Evolutionary conservation across 352 stramenopile species (phyloP).

Genomic region (Saprolegnia diclina): DNA sequence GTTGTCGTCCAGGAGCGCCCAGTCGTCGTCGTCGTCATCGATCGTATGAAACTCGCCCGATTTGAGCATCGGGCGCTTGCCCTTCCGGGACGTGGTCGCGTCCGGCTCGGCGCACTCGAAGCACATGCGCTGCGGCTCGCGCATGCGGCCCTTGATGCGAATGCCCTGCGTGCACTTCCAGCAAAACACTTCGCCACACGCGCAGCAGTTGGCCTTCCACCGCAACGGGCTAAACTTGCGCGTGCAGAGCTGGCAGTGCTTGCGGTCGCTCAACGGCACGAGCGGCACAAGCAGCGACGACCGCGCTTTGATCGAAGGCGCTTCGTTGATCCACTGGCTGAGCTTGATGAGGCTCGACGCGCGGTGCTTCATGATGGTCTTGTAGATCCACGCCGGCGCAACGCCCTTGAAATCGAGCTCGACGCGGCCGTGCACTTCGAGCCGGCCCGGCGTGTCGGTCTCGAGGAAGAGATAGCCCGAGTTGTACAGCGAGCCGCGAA

Average conservation of each 20-base stretch:
- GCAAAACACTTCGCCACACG: slow-evolving; percentile 10
- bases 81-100: neutral
- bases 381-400: slow-evolving; percentile 6
- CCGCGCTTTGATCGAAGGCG: neutral
- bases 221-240: slow-evolving; percentile 8
- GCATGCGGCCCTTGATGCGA: neutral
- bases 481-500: slow-evolving; percentile 8
- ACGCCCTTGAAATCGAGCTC: slow-evolving; percentile 8
- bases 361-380: slow-evolving; percentile 13
- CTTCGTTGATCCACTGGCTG: slow-evolving; percentile 13
- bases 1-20: neutral
- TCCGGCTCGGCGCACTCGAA: slow-evolving; percentile 6
- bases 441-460: slow-evolving; percentile 7
- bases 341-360: slow-evolving; percentile 5
- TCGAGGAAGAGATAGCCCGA: slow-evolving; percentile 17
- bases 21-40: neutral
- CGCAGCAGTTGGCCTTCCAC: slow-evolving; percentile 16
- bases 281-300: neutral
- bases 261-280: neutral
- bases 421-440: neutral
- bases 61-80: neutral
- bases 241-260: slow-evolving; percentile 14
- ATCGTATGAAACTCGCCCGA: neutral
- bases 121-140: slow-evolving; percentile 5
- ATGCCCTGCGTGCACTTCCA: slow-evolving; percentile 12